Conservation (phyloP, 1,284 basidiomycete species). For the Athelia sp. region DNA sequence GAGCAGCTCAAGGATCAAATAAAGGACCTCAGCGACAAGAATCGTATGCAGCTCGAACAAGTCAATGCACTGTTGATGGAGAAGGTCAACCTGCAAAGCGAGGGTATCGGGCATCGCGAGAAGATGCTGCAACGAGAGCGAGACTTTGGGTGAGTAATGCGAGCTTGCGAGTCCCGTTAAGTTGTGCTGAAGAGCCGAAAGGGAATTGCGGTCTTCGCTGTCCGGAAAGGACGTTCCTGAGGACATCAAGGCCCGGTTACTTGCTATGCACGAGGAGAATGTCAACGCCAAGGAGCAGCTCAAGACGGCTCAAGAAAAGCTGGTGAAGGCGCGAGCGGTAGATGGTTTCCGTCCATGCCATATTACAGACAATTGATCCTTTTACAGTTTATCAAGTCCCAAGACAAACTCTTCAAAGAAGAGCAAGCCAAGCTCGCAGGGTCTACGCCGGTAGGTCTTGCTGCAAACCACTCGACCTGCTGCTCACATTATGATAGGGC, state of each 20-base stretch:
- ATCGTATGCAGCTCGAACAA: slow-evolving; percentile 88
- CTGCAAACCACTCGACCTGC: too few species aligned
- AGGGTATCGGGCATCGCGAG: slow-evolving; percentile 82
- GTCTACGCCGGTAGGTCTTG: slow-evolving; percentile 25
- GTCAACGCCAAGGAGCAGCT: slow-evolving; percentile 65
- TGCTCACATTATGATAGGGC: slow-evolving; percentile 30
- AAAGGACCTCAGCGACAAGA: slow-evolving; percentile 75
- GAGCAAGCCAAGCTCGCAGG: slow-evolving; percentile 52
- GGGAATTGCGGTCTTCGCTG: slow-evolving; percentile 70
- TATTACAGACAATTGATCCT: neutral
- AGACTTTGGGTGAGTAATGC: slow-evolving; percentile 66
- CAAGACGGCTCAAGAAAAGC: slow-evolving; percentile 72
- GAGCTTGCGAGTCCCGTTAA: slow-evolving; percentile 2
- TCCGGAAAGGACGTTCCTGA: slow-evolving; percentile 75
- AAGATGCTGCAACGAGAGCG: slow-evolving; percentile 77
- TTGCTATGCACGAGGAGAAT: slow-evolving; percentile 76
- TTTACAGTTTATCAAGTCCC: slow-evolving; percentile 81
- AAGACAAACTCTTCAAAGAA: slow-evolving; percentile 85
- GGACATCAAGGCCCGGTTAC: slow-evolving; percentile 73
- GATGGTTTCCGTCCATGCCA: slow-evolving; percentile 13
- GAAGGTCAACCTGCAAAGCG: slow-evolving; percentile 87
- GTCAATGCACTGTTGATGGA: slow-evolving; percentile 84
- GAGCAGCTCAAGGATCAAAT: slow-evolving; percentile 64
- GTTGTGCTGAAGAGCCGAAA: slow-evolving; percentile 22
- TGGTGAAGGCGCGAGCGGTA: slow-evolving; percentile 77